These are phyloP conservation scores for Neopestalotiopsis sp. DNA, from an alignment of 2,329 filamentous ascomycete genomes.

Conservation along the genomic window DNA sequence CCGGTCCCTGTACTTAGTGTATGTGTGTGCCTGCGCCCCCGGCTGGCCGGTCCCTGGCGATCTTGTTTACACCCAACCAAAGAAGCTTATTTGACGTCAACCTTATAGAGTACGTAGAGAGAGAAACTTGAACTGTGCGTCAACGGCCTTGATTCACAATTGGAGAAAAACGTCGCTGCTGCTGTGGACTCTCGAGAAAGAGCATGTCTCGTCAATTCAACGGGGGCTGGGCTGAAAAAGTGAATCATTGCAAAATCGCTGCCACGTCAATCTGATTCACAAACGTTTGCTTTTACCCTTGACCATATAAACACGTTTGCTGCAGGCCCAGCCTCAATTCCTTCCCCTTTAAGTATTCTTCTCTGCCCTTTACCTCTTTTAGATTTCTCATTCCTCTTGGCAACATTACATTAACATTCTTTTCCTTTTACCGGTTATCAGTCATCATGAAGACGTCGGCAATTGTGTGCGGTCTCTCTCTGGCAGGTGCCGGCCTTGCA, in stretches of 20 bases:
- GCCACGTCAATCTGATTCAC: not conserved
- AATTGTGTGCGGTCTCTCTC: not conserved
- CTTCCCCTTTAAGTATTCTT: no score
- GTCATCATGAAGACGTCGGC: not conserved
- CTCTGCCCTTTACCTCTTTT: no score
- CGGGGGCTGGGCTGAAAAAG: not conserved
- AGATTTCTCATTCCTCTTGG: no score
- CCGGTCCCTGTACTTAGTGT: not conserved
- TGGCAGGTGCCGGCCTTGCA: conserved; percentile 24
- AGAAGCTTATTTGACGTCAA: conserved; percentile 14
- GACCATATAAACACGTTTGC: no score
- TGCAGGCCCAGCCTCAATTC: no score
- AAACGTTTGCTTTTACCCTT: not conserved
- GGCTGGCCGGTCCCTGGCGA: conserved; percentile 4
- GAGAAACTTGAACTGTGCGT: not conserved
- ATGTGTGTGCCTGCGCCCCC: not conserved
- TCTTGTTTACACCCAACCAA: conserved; percentile 5
- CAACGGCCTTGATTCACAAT: not conserved
- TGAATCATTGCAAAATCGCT: not conserved
- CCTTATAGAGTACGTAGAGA: not conserved
- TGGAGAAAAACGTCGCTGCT: not conserved
- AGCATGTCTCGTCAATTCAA: not conserved
- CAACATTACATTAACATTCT: no score
- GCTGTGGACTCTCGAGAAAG: not conserved
- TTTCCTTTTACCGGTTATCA: no score